Percentiles rank a stretch among this genome's conserved stretches.
phyloP scores from a whole-genome alignment of 345 rosid genomes.

The Populus alba region DNA sequence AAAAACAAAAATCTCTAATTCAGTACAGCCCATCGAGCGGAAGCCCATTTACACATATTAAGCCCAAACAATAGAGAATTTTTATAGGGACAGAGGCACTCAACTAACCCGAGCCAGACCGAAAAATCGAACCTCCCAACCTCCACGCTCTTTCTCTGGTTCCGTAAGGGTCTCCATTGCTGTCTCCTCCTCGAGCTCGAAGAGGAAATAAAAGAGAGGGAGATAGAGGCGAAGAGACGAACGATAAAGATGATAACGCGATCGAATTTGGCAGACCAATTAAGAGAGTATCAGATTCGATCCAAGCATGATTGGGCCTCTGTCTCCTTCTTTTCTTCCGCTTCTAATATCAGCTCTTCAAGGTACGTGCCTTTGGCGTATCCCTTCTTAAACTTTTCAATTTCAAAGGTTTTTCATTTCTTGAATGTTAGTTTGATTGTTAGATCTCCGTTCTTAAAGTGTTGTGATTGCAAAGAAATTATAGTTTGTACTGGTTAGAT shows the following conservation, averaged over 20 bases:
- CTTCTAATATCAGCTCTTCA: slow-evolving; percentile 66
- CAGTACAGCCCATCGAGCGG: not conserved
- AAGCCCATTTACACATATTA: not conserved
- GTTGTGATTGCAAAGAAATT: not conserved
- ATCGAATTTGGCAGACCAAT: slow-evolving; percentile 88
- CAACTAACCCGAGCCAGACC: slow-evolving; percentile 27
- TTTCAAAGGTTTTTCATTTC: not conserved
- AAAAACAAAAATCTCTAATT: too few species aligned
- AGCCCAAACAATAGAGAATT: not conserved
- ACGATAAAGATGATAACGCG: slow-evolving; percentile 76
- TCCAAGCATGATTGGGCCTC: slow-evolving; percentile 99
- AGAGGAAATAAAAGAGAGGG: not conserved
- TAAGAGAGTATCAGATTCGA: slow-evolving; percentile 92
- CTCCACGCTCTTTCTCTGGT: not conserved
- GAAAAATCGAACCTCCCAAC: slow-evolving; percentile 23
- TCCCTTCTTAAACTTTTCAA: not conserved
- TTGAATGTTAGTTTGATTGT: not conserved
- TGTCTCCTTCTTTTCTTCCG: slow-evolving; percentile 87
- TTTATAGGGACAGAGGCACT: slow-evolving; percentile 11
- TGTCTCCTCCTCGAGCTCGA: slow-evolving; percentile 10
- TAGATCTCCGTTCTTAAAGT: not conserved
- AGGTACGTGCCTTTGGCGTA: slow-evolving; percentile 37
- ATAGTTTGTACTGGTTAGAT: not conserved
- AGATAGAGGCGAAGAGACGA: not conserved
- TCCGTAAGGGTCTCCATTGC: slow-evolving; percentile 16